These are phyloP conservation scores for Trichothecium roseum DNA, from an alignment of 2,329 filamentous ascomycete species.

Conservation along the genomic window DNA sequence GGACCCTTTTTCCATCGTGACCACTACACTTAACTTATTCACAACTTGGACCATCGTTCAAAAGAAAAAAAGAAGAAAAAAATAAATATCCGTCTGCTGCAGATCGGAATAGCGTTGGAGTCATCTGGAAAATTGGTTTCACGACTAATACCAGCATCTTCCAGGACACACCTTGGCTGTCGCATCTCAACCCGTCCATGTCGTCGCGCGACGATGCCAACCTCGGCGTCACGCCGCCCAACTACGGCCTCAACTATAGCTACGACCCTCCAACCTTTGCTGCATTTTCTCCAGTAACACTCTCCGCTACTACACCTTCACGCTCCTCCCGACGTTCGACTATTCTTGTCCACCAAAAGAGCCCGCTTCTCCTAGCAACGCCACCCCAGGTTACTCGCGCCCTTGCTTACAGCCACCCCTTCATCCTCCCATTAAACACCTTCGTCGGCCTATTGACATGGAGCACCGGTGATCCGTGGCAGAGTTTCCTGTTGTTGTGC, in stretches of 20 bases:
- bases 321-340: slow-evolving; percentile 65
- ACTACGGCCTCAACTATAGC: slow-evolving; percentile 6
- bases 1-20: slow-evolving; percentile 1
- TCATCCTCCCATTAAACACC: slow-evolving; percentile 80
- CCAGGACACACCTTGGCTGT: slow-evolving; percentile 39
- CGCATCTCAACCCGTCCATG: slow-evolving; percentile 30
- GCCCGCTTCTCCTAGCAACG: slow-evolving; percentile 81
- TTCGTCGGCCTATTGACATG: slow-evolving; percentile 80
- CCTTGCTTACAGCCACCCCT: slow-evolving; percentile 91
- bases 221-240: slow-evolving; percentile 21
- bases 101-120: not conserved
- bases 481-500: slow-evolving; percentile 83
- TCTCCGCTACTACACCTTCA: slow-evolving; percentile 55
- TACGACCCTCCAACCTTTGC: slow-evolving; percentile 62
- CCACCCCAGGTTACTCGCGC: slow-evolving; percentile 91
- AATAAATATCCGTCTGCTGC: not conserved
- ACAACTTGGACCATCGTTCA: not conserved
- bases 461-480: slow-evolving; percentile 90
- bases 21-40: slow-evolving; percentile 1
- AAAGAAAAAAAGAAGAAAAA: no score
- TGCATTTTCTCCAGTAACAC: slow-evolving; percentile 76
- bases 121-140: not conserved
- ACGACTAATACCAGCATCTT: slow-evolving; percentile 10
- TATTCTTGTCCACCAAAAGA: slow-evolving; percentile 95
- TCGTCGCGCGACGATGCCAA: slow-evolving; percentile 26